Base-by-base conservation (phyloP, 2,329 filamentous ascomycete species). In the Aspergillus calidoustus region DNA sequence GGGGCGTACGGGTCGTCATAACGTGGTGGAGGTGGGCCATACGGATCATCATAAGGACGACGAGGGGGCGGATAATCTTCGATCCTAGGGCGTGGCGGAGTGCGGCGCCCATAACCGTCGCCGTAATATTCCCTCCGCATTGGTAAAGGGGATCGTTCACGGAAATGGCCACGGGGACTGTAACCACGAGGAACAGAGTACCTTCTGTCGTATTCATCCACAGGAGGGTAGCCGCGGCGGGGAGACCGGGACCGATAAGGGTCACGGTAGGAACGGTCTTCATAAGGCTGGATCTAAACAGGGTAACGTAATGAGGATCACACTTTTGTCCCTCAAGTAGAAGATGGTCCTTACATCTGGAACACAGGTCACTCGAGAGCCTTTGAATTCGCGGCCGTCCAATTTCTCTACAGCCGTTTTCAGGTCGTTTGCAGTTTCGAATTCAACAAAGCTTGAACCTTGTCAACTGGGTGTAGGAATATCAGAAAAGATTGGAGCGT, bases 361-460 rank as follows among this genome's bases (percentile, higher is more conserved):
- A 72, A 91, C 83, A 80, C 95, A 99, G 68, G 86, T 89, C 69
- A 99, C 94, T 68, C 88, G 86, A 68, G 88, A 88, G 71, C 92
- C 93, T 83, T 97, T 97, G 80, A 98, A 98, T 74, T 97, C 93
- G 75, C 89, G 89, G 68, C 89, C 89, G 77, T 98, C 93, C 66
- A 99, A 90, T 80, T 97, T 97, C 78, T 97, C 93, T 60, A 98
- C 92, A 57, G 95, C 95, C 63, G 89, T 90, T 76, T 91, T 92
- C 62, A 99, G 83, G 74, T 99, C 95, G 68, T 88, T 89, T 62
- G 91, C 91, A 65, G 92, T 96, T 81, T 99, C 95, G 74, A 97
- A 99, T 77, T 99, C 95, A 75, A 99, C 94, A 77, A 97, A 98
- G 73, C 94, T 97, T 75, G 60, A 57, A 55, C 49, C 53, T 58